Evolutionary conservation across 805 yeast genomes (phyloP).

Genomic region (Candida manassasensis): DNA sequence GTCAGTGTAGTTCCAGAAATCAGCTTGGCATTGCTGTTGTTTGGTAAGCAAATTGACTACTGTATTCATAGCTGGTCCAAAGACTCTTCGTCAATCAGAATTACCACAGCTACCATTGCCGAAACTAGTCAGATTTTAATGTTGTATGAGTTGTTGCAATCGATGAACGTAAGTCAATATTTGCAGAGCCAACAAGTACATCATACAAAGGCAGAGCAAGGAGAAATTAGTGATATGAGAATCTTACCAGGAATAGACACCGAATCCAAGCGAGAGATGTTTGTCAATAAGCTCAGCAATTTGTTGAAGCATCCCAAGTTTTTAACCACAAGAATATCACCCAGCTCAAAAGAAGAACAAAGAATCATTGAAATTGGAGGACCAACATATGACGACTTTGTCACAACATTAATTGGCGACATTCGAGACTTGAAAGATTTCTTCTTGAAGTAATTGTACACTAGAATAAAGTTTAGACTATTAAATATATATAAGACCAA

Average conservation of each 20-base stretch:
- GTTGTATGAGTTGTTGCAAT: slow-evolving; percentile 52
- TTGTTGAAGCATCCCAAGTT: slow-evolving; percentile 84
- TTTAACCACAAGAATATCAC: slow-evolving; percentile 60
- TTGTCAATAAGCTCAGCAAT: slow-evolving; percentile 60
- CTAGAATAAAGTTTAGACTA: neutral
- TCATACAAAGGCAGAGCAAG: slow-evolving; percentile 1
- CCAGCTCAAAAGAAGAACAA: slow-evolving; percentile 64
- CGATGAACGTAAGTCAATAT: slow-evolving; percentile 50
- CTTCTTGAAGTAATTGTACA: slow-evolving; percentile 13
- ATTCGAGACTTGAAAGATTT: slow-evolving; percentile 32
- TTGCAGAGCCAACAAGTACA: slow-evolving; percentile 16
- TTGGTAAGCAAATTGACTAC: slow-evolving; percentile 58
- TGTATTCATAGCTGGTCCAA: slow-evolving; percentile 68
- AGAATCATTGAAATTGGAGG: slow-evolving; percentile 48
- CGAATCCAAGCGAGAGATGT: slow-evolving; percentile 51
- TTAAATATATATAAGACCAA: neutral
- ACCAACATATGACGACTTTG: slow-evolving; percentile 18
- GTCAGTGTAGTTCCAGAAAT: slow-evolving; percentile 59
- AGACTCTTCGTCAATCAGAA: slow-evolving; percentile 41
- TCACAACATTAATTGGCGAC: slow-evolving; percentile 30
- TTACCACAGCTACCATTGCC: slow-evolving; percentile 31
- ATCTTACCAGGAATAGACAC: slow-evolving; percentile 60
- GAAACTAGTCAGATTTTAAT: slow-evolving; percentile 58
- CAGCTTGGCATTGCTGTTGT: slow-evolving; percentile 56
- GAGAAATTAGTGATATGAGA: slow-evolving; percentile 22